These are phyloP conservation scores for Podaxis sp. DNA, from an alignment of 768 basidiomycete species.

Conservation along the genomic window DNA sequence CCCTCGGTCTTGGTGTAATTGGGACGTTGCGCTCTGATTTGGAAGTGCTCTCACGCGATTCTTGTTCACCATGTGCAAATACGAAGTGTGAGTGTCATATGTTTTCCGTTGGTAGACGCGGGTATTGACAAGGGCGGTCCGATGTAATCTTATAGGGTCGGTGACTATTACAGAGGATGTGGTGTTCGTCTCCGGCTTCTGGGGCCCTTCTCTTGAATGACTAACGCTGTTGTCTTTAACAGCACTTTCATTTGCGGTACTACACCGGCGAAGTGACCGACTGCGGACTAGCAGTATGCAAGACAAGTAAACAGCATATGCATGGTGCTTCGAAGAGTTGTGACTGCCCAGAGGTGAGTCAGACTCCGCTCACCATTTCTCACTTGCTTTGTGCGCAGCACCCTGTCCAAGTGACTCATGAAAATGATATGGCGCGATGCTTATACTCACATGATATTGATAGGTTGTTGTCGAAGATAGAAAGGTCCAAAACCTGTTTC, in stretches of 20 bases:
- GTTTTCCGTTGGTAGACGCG: not conserved
- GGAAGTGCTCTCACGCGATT: not conserved
- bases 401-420: not conserved
- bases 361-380: not conserved
- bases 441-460: constrained; percentile 3
- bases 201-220: not conserved
- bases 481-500: constrained; percentile 47
- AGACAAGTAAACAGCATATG: constrained; percentile 38
- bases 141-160: constrained; percentile 30
- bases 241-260: constrained; percentile 51
- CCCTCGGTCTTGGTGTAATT: not conserved
- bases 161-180: constrained; percentile 50
- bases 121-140: not conserved
- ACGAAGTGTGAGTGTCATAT: constrained; percentile 30
- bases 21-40: not conserved
- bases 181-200: constrained; percentile 33
- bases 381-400: not conserved
- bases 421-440: not conserved
- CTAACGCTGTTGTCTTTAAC: constrained; percentile 15
- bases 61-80: constrained; percentile 29
- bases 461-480: constrained; percentile 41
- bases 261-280: constrained; percentile 43
- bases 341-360: constrained; percentile 38
- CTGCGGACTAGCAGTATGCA: constrained; percentile 37
- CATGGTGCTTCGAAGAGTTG: constrained; percentile 43